phyloP scores from a whole-genome alignment of 306 rosid species.

The Calophaca sinica region DNA sequence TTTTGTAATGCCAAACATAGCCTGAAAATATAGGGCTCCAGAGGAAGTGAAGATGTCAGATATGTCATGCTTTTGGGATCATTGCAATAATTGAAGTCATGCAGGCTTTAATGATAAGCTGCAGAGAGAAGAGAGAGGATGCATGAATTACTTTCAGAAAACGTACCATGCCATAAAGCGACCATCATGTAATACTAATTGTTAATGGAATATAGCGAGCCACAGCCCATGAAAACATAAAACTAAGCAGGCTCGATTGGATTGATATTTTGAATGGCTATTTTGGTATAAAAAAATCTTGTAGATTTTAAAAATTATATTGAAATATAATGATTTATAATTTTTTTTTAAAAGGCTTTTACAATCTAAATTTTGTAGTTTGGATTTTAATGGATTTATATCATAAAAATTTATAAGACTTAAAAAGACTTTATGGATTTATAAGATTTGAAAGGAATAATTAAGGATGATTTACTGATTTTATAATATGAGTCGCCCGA shows the following conservation, averaged over 20 bases:
- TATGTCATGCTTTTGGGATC: slow-evolving; percentile 91
- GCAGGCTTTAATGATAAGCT: slow-evolving; percentile 90
- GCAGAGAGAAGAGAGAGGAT: slow-evolving; percentile 40
- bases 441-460: too few relatives aligned
- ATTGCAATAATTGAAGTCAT: slow-evolving; percentile 93
- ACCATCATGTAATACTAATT: slow-evolving; percentile 30
- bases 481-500: too few relatives aligned
- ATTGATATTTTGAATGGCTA: too few relatives aligned
- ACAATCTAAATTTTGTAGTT: too few relatives aligned
- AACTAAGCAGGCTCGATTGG: neutral
- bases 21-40: slow-evolving; percentile 41
- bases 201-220: slow-evolving; percentile 41
- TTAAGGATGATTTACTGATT: too few relatives aligned
- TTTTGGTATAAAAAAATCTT: too few relatives aligned
- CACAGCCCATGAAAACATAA: slow-evolving; percentile 1
- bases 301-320: too few relatives aligned
- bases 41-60: slow-evolving; percentile 68
- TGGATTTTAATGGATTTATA: too few relatives aligned
- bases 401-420: too few relatives aligned
- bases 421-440: too few relatives aligned
- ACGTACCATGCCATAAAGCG: slow-evolving; percentile 40
- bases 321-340: too few relatives aligned
- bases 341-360: too few relatives aligned
- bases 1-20: neutral
- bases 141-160: slow-evolving; percentile 6